These are phyloP conservation scores for Meripilus lineatus DNA, from an alignment of 1,284 basidiomycete species.

Conservation along the genomic window DNA sequence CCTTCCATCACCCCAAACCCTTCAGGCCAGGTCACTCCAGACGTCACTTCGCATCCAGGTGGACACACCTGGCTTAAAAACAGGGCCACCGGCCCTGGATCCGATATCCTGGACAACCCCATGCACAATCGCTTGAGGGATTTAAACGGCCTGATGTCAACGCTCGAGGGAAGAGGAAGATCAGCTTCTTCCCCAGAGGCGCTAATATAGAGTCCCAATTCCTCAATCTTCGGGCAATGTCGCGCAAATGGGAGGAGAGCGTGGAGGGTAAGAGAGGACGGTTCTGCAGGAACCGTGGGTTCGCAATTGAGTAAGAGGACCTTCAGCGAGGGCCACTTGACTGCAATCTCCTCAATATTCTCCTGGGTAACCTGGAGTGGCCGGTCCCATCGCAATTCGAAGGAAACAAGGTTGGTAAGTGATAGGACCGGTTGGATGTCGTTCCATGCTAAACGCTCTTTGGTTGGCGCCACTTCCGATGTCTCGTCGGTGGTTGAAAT, in stretches of 20 bases:
- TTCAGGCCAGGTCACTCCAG: constrained; percentile 26
- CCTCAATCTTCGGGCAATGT: constrained; percentile 45
- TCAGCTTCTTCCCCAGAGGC: constrained; percentile 14
- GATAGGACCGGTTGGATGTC: constrained; percentile 46
- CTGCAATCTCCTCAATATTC: constrained; percentile 46
- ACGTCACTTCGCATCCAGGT: constrained; percentile 33
- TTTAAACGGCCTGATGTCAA: constrained; percentile 30
- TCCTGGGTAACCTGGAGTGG: constrained; percentile 42
- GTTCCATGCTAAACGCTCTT: constrained; percentile 34
- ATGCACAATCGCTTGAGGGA: constrained; percentile 37
- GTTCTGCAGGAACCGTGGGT: constrained; percentile 30
- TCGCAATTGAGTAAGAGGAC: constrained; percentile 45
- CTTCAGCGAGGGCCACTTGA: constrained; percentile 44
- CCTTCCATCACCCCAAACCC: constrained; percentile 16
- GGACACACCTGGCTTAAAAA: constrained; percentile 50
- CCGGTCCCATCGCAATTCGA: constrained; percentile 49
- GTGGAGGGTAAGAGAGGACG: constrained; percentile 39
- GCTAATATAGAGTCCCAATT: constrained; percentile 50
- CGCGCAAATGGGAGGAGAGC: constrained; percentile 48
- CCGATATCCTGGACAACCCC: constrained; percentile 43
- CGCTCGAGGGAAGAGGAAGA: no score
- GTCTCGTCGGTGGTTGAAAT: constrained; percentile 15
- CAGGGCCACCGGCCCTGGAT: constrained; percentile 40
- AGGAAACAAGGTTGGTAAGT: constrained; percentile 38
- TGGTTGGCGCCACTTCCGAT: constrained; percentile 7